Base-by-base conservation (phyloP, 176 grass and related monocot species). In the Dendrocalamus sinicus region DNA sequence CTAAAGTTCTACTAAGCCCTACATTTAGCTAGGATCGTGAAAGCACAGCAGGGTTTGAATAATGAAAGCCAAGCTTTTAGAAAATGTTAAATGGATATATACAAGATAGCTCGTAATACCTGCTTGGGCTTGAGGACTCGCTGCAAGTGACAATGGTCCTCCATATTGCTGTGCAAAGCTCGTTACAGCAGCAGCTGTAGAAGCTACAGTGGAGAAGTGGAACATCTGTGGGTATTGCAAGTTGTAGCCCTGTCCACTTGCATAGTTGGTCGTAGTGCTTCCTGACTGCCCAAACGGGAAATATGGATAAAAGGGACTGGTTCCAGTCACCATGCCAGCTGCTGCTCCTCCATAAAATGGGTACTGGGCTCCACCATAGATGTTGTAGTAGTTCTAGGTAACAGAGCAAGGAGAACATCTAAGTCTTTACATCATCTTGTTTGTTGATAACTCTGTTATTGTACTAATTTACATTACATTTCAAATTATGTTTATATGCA, bases 181-280 rank as follows among this genome's bases (percentile, higher is more conserved):
- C 0, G 95, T 90, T 85, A 95, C 70, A 64, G 93, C 89, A 72
- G 93, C 80, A 52, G 95, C 82, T 50, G 95, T 89, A 79, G 93
- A 92, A 50, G 95, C 87, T 54, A 79, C 95, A 57, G 89, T 84
- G 46, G 95, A 95, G 82, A 89, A 98, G 30, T 87, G 91, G 57
- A 95, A 92, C 91, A 95, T 92, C 81, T 95, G 93, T 68, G 95
- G 93, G 61, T 92, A 98, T 76, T 95, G 91, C 83, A 93, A 59
- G 55, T 89, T 87, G 59, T 95, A 95, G 79, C 86, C 82, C 73
- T 98, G 93, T 75, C 93, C 95, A 85, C 72, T 87, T 57, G 77
- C 80, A 76, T 92, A 95, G 48, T 89, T 91, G 43, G 89, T 80
- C 16, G 91, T 83, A 57, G 80, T 79, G 54, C 76, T 91, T 67